phyloP scores from a whole-genome alignment of 192 early-diverging fungal genomes.

The Entrophospora sp. region DNA sequence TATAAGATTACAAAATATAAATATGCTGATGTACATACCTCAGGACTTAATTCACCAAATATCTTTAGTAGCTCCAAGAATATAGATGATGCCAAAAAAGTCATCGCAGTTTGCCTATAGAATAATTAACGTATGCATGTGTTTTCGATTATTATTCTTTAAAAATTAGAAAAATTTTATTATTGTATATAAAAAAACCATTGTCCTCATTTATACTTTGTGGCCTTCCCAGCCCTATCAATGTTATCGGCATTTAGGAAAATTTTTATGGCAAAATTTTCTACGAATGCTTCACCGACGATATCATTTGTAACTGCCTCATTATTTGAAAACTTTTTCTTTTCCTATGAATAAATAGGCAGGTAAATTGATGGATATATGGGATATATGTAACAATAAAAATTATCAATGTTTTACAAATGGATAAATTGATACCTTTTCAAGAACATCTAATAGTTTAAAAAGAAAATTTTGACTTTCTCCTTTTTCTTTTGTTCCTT shows the following conservation, averaged over 20 bases:
- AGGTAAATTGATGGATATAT: neutral
- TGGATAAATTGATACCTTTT: constrained; percentile 42
- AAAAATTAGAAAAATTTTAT: neutral
- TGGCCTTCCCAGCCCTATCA: constrained; percentile 69
- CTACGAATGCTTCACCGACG: constrained; percentile 71
- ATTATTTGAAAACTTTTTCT: constrained; percentile 49
- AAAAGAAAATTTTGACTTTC: constrained; percentile 55
- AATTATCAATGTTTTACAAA: neutral
- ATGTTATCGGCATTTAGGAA: constrained; percentile 89
- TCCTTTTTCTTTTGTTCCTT: constrained; percentile 41
- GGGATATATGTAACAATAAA: neutral
- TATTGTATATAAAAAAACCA: constrained; percentile 18
- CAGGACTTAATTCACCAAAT: constrained; percentile 69
- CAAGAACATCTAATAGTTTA: constrained; percentile 68
- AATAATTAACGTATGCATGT: neutral
- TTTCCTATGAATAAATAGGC: constrained; percentile 45
- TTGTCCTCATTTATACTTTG: too few relatives aligned
- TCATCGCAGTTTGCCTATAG: constrained; percentile 76
- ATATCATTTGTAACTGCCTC: constrained; percentile 69
- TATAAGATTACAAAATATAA: neutral
- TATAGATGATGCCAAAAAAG: constrained; percentile 78
- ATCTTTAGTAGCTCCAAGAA: constrained; percentile 82
- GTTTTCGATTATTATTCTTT: neutral
- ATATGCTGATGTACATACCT: constrained; percentile 29
- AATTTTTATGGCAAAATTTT: constrained; percentile 83